A percentile compares a stretch with the other conserved stretches of the same genome.
Conservation (phyloP, 192 early-diverging fungal species). For the Dimargaris xerosporica region DNA sequence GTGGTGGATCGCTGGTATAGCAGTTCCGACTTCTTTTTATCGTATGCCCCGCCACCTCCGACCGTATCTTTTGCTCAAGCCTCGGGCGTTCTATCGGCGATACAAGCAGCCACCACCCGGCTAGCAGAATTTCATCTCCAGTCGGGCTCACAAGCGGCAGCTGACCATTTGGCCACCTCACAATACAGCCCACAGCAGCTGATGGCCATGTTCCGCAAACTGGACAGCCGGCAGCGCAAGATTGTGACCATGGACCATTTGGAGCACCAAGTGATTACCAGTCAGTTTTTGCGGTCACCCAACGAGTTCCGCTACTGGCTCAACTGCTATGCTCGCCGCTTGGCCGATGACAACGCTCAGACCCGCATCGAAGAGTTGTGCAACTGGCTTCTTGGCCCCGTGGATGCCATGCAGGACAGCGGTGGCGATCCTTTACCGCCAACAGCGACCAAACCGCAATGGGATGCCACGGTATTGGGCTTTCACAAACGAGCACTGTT, state of each 20-base stretch:
- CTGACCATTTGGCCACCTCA: slow-evolving; percentile 14
- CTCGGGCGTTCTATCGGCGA: neutral
- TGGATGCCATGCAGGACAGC: neutral
- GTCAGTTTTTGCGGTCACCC: slow-evolving; percentile 3
- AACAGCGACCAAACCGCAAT: neutral
- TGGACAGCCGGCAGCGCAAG: slow-evolving; percentile 7
- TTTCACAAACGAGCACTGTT: neutral
- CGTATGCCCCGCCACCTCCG: slow-evolving; percentile 16
- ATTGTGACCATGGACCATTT: slow-evolving; percentile 27
- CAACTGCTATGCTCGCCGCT: slow-evolving; percentile 7
- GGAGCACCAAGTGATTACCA: slow-evolving; percentile 16
- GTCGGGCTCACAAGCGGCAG: too few species aligned
- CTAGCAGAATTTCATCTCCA: neutral
- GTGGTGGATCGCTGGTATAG: slow-evolving; percentile 42
- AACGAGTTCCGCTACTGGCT: slow-evolving; percentile 12
- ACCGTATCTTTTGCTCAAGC: neutral
- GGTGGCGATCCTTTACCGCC: neutral
- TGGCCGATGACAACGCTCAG: slow-evolving; percentile 11
- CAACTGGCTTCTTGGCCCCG: slow-evolving; percentile 2
- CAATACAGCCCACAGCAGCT: slow-evolving; percentile 14
- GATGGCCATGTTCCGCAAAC: neutral
- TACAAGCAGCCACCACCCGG: slow-evolving; percentile 4
- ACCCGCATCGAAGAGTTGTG: neutral
- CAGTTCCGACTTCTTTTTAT: slow-evolving; percentile 25
- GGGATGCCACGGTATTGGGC: slow-evolving; percentile 4